A percentile compares a stretch with the other conserved stretches of the same genome.
Conservation (phyloP, 352 stramenopile species). For the Thraustochytrium sp. region DNA sequence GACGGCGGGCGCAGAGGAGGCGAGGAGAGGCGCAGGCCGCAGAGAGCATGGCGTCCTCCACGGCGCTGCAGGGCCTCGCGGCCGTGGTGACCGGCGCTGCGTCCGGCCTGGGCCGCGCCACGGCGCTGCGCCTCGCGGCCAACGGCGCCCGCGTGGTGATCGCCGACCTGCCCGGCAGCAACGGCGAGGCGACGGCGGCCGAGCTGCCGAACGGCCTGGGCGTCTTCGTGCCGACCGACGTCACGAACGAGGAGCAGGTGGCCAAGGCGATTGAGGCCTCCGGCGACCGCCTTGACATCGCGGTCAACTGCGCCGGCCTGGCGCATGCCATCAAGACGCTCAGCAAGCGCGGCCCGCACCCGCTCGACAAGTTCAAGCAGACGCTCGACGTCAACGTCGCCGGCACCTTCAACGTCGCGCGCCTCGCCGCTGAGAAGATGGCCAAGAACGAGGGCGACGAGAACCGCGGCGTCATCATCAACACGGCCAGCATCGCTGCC, state of each 20-base stretch:
- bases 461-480: slow-evolving; percentile 89
- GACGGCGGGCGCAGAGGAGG: too few relatives aligned
- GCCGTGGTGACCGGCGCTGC: slow-evolving; percentile 83
- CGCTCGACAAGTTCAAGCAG: slow-evolving; percentile 83
- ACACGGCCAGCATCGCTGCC: slow-evolving; percentile 94
- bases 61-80: slow-evolving; percentile 3
- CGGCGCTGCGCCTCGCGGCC: slow-evolving; percentile 76
- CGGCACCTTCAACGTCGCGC: slow-evolving; percentile 94
- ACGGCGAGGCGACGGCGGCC: slow-evolving; percentile 66
- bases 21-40: too few relatives aligned
- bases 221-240: slow-evolving; percentile 61
- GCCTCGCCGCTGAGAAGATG: slow-evolving; percentile 85
- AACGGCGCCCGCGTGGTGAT: slow-evolving; percentile 80
- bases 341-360: slow-evolving; percentile 78
- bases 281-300: slow-evolving; percentile 86
- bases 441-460: slow-evolving; percentile 56
- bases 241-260: slow-evolving; percentile 82
- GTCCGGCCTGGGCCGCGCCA: slow-evolving; percentile 84
- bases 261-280: slow-evolving; percentile 74
- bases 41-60: neutral
- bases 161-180: slow-evolving; percentile 77
- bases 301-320: slow-evolving; percentile 91
- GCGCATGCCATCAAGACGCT: slow-evolving; percentile 83
- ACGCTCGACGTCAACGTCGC: slow-evolving; percentile 90
- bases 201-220: slow-evolving; percentile 57